Evolutionary conservation across 441 rosid genomes (phyloP), one percentile per base, ranked within the genome.

Genomic region (Breynia disticha): DNA sequence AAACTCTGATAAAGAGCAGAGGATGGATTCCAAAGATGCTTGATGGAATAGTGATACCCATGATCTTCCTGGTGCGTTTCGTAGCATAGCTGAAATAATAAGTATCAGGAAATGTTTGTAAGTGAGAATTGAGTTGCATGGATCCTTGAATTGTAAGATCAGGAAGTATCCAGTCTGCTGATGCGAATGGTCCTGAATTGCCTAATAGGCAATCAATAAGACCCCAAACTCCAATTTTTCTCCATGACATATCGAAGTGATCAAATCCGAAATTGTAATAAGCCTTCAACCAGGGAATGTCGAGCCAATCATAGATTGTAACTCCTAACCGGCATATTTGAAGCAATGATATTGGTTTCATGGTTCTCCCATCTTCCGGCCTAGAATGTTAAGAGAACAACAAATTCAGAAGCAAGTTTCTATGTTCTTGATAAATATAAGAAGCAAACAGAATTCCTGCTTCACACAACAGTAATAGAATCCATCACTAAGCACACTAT

Each of bases 251-350:
- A 79, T 81, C 77, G 60, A 79, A 91, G 68, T 93, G 98, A 69
- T 93, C 98, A 5, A 93, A 93, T 38, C 98, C 98, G 3, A 93
- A 93, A 56, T 84, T 86, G 80, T 93, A 93, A 46, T 88, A 93
- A 16, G 60, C 50, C 73, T 93, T 93, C 44, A 93, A 72, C 91
- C 81, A 86, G 21, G 83, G 59, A 20, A 93, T 82, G 66, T 88
- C 95, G 19, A 93, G 61, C 98, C 98, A 93, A 49, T 93, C 98
- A 16, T 93, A 93, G 50, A 88, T 66, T 57, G 84, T 73, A 56
- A 79, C 90, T 37, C 97, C 98, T 53, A 93, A 20, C 35, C 97
- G 89, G 58, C 88, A 79, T 50, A 88, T 52, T 72, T 91, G 98
- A 63, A 91, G 86, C 57, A 91, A 74, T 61, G 81, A 61, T 62